phyloP scores from a whole-genome alignment of 306 rosid species.

The Purshia tridentata region DNA sequence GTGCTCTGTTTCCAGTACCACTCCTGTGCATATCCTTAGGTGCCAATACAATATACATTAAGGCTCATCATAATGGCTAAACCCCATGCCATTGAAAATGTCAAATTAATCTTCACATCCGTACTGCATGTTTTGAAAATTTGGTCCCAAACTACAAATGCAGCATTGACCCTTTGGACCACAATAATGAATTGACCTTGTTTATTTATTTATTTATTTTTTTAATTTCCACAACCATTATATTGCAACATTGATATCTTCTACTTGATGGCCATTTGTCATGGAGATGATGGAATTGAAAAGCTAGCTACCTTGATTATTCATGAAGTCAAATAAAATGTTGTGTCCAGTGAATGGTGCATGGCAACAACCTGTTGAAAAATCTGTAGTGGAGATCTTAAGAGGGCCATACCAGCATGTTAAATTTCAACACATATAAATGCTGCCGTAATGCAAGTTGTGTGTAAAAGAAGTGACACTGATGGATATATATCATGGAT shows the following conservation, averaged over 20 bases:
- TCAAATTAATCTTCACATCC: neutral
- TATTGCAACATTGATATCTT: too few species aligned
- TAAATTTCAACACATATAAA: slow-evolving; percentile 11
- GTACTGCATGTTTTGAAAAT: neutral
- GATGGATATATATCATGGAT: neutral
- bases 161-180: slow-evolving; percentile 1
- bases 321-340: slow-evolving; percentile 15
- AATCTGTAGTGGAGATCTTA: slow-evolving; percentile 10
- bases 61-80: neutral
- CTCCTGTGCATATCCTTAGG: too few species aligned
- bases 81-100: neutral
- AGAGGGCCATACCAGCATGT: neutral
- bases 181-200: neutral
- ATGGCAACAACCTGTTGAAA: neutral
- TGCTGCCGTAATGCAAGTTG: slow-evolving; percentile 36
- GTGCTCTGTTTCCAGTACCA: neutral
- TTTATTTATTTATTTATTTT: too few species aligned
- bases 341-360: slow-evolving; percentile 1
- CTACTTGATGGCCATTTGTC: too few species aligned
- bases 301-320: too few species aligned
- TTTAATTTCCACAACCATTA: neutral
- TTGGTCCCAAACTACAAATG: neutral
- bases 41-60: neutral
- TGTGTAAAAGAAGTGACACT: slow-evolving; percentile 28
- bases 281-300: too few species aligned